Percentiles rank a stretch among this genome's conserved stretches.
Evolutionary conservation across 2,329 filamentous ascomycete species (phyloP).

Genomic region (Sarocladium oryzae): DNA sequence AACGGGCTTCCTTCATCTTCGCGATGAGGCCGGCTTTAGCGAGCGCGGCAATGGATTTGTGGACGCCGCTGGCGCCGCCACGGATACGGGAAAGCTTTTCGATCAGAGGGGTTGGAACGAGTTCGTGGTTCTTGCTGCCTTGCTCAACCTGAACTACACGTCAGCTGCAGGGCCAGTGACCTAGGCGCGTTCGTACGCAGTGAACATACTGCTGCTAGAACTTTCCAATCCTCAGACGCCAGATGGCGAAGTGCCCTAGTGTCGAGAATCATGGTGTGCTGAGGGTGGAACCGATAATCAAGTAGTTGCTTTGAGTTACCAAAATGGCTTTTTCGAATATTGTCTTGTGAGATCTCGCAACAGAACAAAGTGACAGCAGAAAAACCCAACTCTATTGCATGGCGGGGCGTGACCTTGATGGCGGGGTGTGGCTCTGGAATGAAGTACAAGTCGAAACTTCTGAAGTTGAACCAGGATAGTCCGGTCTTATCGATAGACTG

Average conservation of each 20-base stretch:
- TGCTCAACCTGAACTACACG: constrained; percentile 68
- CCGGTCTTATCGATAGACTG: constrained; percentile 23
- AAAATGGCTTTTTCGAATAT: too few species aligned
- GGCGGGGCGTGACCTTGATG: constrained; percentile 16
- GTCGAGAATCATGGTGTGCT: constrained; percentile 77
- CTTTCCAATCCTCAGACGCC: constrained; percentile 87
- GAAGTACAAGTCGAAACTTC: too few species aligned
- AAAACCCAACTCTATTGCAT: background rate
- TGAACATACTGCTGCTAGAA: constrained; percentile 74
- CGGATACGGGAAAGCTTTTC: constrained; percentile 75
- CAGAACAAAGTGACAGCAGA: background rate
- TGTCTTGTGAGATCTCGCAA: too few species aligned
- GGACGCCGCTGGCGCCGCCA: constrained; percentile 70
- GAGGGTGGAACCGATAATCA: background rate
- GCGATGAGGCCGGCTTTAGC: constrained; percentile 90
- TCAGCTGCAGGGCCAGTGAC: too few species aligned
- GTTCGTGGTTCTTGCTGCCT: constrained; percentile 93
- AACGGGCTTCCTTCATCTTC: constrained; percentile 89
- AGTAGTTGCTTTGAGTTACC: background rate
- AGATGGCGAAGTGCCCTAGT: constrained; percentile 91
- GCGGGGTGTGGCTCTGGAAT: constrained; percentile 17
- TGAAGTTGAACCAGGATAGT: constrained; percentile 15
- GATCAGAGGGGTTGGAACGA: constrained; percentile 88
- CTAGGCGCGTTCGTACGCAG: constrained; percentile 18
- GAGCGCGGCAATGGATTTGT: constrained; percentile 80